A percentile compares a stretch with the other conserved stretches of the same genome.
phyloP scores from a whole-genome alignment of 164 flowering plant genomes.

The Kingdonia uniflora region DNA sequence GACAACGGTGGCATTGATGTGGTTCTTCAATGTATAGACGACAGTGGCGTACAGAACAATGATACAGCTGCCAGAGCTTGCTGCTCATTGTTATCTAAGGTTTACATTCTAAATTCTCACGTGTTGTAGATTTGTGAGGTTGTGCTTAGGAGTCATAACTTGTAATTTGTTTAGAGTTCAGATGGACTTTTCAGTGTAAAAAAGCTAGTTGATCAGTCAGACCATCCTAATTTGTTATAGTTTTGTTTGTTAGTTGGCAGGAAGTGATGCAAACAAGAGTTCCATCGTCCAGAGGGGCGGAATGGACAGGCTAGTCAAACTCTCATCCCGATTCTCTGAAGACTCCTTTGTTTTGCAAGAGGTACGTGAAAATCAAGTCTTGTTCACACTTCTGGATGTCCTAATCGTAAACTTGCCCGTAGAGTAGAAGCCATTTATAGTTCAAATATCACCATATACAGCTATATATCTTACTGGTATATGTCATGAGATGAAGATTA shows the following conservation, averaged over 20 bases:
- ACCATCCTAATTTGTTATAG: constrained; percentile 1
- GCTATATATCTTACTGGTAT: no score
- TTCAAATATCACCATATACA: no score
- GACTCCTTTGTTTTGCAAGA: constrained; percentile 85
- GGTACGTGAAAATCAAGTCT: constrained; percentile 27
- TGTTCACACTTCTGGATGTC: no score
- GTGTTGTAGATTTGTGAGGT: no score
- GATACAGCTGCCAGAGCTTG: constrained; percentile 56
- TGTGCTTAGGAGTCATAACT: no score
- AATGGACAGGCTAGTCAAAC: constrained; percentile 51
- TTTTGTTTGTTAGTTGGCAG: constrained; percentile 60
- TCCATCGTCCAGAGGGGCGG: constrained; percentile 70
- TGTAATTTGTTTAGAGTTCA: no score
- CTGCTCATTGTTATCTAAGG: constrained; percentile 83
- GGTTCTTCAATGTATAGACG: constrained; percentile 67
- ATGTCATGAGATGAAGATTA: no score
- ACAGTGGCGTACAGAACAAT: constrained; percentile 65
- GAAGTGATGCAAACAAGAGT: constrained; percentile 80
- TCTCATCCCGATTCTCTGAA: constrained; percentile 63
- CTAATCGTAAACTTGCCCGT: no score
- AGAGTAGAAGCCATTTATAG: no score
- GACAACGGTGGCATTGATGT: constrained; percentile 80
- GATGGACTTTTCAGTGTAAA: no score
- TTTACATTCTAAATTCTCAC: constrained; percentile 12
- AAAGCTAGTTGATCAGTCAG: no score